Evolutionary conservation across 306 rosid species (phyloP).

Genomic region (Quercus mongolica): DNA sequence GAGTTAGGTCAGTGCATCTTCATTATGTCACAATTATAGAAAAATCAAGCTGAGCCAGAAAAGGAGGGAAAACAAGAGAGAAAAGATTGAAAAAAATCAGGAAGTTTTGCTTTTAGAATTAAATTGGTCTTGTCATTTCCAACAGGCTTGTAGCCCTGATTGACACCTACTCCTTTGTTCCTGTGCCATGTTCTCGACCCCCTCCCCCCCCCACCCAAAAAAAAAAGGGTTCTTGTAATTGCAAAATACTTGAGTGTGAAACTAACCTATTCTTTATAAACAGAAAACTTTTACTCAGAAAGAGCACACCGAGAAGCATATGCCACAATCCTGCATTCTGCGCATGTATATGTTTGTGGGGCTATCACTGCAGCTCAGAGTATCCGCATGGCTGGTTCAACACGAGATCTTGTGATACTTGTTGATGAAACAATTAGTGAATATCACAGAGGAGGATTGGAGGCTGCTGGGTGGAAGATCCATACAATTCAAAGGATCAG

Average conservation of each 20-base stretch:
- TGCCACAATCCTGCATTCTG: conserved; percentile 91
- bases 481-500: conserved; percentile 75
- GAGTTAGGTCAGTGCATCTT: neutral
- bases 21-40: neutral
- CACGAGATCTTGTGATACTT: conserved; percentile 79
- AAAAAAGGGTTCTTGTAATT: neutral
- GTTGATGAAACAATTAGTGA: conserved; percentile 74
- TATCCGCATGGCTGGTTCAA: conserved; percentile 86
- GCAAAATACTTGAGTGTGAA: neutral
- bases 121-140: neutral
- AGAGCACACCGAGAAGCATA: conserved; percentile 70
- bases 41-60: neutral
- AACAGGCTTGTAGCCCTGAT: too few relatives aligned
- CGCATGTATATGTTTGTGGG: conserved; percentile 79
- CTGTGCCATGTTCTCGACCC: too few relatives aligned
- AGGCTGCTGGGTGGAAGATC: conserved; percentile 87
- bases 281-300: conserved; percentile 66
- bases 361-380: conserved; percentile 89
- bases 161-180: too few relatives aligned
- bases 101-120: neutral
- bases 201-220: too few relatives aligned
- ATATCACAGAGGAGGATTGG: conserved; percentile 74
- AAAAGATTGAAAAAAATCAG: neutral
- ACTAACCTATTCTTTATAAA: conserved; percentile 25
- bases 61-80: neutral